A percentile compares a stretch with the other conserved stretches of the same genome.
phyloP scores from a whole-genome alignment of 2,329 filamentous ascomycete genomes.

The Zymoseptoria brevis region DNA sequence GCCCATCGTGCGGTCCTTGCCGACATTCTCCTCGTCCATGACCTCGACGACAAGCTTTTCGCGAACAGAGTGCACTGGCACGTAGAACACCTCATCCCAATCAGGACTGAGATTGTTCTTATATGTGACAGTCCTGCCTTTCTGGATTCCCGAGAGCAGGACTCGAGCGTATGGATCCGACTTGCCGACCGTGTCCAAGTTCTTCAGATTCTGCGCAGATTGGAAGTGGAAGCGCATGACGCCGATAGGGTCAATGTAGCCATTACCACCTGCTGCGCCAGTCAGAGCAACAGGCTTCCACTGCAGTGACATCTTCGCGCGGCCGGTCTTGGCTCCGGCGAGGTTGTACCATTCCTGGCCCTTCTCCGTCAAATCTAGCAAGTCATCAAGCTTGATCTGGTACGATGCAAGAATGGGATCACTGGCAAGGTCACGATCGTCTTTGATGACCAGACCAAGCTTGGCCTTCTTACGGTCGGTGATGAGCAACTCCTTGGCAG shows the following conservation, averaged over 20 bases:
- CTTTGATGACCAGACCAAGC: constrained; percentile 87
- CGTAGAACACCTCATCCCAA: constrained; percentile 91
- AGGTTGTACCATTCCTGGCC: constrained; percentile 96
- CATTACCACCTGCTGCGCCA: constrained; percentile 66
- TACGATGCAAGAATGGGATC: constrained; percentile 86
- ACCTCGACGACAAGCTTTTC: constrained; percentile 86
- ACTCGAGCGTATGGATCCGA: constrained; percentile 92
- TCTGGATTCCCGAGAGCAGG: constrained; percentile 80
- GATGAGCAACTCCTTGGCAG: constrained; percentile 87
- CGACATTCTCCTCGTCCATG: constrained; percentile 91
- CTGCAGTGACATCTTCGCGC: constrained; percentile 81
- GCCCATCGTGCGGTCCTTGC: constrained; percentile 82
- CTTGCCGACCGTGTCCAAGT: constrained; percentile 91
- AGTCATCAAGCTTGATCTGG: constrained; percentile 90
- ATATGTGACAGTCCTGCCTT: constrained; percentile 88
- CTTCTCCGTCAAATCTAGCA: constrained; percentile 82
- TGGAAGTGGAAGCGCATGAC: constrained; percentile 92
- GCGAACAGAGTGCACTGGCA: constrained; percentile 76
- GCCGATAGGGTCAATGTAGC: constrained; percentile 88
- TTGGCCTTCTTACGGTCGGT: constrained; percentile 87
- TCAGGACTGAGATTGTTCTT: constrained; percentile 91
- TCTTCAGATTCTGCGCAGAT: constrained; percentile 72
- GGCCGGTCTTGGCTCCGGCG: constrained; percentile 68
- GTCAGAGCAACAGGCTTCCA: constrained; percentile 92
- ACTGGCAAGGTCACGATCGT: constrained; percentile 75